These are phyloP conservation scores for Pseudozyma flocculosa DNA, from an alignment of 1,284 basidiomycete genomes.

Conservation along the genomic window DNA sequence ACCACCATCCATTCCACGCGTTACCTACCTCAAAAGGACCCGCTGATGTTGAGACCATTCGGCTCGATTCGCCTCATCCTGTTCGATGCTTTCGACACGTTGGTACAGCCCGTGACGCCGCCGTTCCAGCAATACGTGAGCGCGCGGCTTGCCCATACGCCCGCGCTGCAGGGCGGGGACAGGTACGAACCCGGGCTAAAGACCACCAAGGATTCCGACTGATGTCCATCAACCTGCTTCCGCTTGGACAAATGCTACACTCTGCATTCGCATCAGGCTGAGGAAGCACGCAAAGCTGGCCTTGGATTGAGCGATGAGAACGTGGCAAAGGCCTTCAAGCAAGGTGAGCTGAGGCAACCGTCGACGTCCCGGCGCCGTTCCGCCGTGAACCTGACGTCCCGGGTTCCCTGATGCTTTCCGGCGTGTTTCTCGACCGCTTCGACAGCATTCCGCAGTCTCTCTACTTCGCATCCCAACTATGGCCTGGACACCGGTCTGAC, in stretches of 20 bases:
- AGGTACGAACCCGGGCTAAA: no score
- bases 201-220: no score
- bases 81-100: constrained; percentile 44
- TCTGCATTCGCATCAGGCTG: constrained; percentile 1
- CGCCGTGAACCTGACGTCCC: no score
- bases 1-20: no score
- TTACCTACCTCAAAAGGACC: no score
- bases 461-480: constrained; percentile 28
- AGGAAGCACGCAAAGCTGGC: constrained; percentile 15
- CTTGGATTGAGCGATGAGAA: constrained; percentile 3
- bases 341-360: constrained; percentile 5
- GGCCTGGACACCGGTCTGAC: constrained; percentile 21
- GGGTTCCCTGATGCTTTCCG: no score
- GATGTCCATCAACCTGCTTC: no score
- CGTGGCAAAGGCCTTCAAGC: constrained; percentile 5
- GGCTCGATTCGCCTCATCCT: no score
- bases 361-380: no score
- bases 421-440: no score
- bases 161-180: constrained; percentile 7
- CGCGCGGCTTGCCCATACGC: constrained; percentile 7
- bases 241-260: no score
- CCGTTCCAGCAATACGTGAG: constrained; percentile 33
- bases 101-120: constrained; percentile 23
- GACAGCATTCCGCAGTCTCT: constrained; percentile 16
- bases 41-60: no score